Conservation (phyloP, 2,329 filamentous ascomycete genomes). For the Didymella segeticola region DNA sequence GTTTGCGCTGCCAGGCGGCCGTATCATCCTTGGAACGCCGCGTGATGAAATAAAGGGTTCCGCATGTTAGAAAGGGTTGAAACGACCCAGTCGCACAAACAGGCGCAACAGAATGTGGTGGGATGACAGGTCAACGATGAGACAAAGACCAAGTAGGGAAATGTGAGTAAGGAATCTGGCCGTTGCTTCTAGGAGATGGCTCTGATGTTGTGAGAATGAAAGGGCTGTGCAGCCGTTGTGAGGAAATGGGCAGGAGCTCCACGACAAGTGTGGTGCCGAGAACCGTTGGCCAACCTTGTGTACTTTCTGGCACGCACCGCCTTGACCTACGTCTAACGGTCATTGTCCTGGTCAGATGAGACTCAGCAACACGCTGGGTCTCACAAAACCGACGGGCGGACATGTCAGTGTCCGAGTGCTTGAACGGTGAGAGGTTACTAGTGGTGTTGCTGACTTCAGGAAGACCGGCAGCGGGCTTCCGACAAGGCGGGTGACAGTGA, state of each 20-base stretch:
- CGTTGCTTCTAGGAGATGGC: background rate
- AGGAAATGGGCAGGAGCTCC: constrained; percentile 6
- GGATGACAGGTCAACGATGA: constrained; percentile 1
- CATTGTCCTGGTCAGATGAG: constrained; percentile 3
- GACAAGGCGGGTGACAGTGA: background rate
- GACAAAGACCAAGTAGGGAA: background rate
- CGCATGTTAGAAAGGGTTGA: constrained; percentile 1
- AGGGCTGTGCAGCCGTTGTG: constrained; percentile 9
- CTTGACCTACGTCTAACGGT: background rate
- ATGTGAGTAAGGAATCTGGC: background rate
- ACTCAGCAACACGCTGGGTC: background rate
- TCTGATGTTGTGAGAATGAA: background rate
- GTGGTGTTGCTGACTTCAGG: background rate
- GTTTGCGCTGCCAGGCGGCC: background rate
- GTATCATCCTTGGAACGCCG: constrained; percentile 8
- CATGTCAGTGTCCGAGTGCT: background rate
- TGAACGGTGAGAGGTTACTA: background rate
- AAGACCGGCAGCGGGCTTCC: background rate
- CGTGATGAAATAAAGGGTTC: constrained; percentile 10
- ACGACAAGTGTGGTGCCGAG: constrained; percentile 10
- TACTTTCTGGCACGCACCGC: background rate
- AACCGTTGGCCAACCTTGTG: background rate
- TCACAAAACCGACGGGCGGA: background rate
- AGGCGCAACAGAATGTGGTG: constrained; percentile 8
- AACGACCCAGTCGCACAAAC: constrained; percentile 2